These are phyloP conservation scores for Candida incommunis DNA, from an alignment of 805 yeast species.

Conservation along the genomic window DNA sequence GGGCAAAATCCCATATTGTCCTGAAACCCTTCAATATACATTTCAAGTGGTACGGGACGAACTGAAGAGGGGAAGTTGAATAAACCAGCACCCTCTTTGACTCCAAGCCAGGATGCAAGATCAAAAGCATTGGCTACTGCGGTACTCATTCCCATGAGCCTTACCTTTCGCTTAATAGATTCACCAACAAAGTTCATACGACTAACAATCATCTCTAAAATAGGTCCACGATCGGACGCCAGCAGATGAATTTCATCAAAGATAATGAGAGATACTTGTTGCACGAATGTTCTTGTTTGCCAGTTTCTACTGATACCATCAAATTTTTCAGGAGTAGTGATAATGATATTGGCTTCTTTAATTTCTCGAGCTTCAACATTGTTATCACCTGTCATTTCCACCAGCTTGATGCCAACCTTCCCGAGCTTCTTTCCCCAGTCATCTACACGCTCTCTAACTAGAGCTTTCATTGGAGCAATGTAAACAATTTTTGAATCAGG, in stretches of 20 bases:
- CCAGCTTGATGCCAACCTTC: conserved; percentile 28
- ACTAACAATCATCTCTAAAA: conserved; percentile 79
- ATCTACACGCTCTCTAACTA: conserved; percentile 70
- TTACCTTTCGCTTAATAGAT: conserved; percentile 42
- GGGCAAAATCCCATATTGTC: conserved; percentile 72
- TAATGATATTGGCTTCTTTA: conserved; percentile 55
- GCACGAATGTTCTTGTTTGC: conserved; percentile 67
- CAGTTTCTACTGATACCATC: conserved; percentile 81
- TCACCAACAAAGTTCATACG: conserved; percentile 63
- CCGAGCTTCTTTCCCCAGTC: conserved; percentile 45
- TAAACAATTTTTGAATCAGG: conserved; percentile 75
- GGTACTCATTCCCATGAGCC: conserved; percentile 68
- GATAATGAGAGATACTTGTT: conserved; percentile 56
- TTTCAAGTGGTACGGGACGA: conserved; percentile 73
- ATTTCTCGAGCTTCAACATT: conserved; percentile 58
- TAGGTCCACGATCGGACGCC: conserved; percentile 80
- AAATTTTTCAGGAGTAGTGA: conserved; percentile 77
- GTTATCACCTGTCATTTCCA: conserved; percentile 75
- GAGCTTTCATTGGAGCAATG: conserved; percentile 83
- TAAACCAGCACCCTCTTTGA: conserved; percentile 38
- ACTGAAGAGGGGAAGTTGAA: conserved; percentile 74
- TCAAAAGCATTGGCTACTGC: conserved; percentile 79
- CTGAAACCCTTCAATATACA: conserved; percentile 80
- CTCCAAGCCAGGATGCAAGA: conserved; percentile 76
- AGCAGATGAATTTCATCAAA: conserved; percentile 79